Evolutionary conservation across 2,329 filamentous ascomycete genomes (phyloP).

Genomic region (Fonsecaea erecta): DNA sequence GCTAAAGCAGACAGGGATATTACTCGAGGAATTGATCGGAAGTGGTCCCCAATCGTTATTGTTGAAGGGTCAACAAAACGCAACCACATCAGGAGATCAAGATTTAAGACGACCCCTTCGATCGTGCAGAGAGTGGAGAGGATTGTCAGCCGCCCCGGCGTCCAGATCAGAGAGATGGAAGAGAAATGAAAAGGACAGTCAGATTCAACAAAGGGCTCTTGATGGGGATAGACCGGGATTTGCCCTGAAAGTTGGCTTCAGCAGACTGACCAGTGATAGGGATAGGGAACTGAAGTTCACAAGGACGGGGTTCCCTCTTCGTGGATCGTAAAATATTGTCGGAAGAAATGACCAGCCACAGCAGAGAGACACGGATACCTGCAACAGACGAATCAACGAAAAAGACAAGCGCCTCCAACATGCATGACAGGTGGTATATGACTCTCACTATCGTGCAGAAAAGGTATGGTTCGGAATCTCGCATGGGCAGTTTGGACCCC

Average conservation of each 20-base stretch:
- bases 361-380: constrained; percentile 6
- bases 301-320: constrained; percentile 9
- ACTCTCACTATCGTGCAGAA: constrained; percentile 18
- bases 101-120: not conserved
- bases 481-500: constrained; percentile 22
- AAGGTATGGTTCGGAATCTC: constrained; percentile 20
- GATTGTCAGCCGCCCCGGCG: not conserved
- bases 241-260: not conserved
- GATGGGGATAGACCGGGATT: constrained; percentile 13
- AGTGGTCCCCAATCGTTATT: not conserved
- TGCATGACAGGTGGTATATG: constrained; percentile 18
- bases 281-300: constrained; percentile 12
- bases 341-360: constrained; percentile 6
- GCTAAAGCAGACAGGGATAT: not conserved
- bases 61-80: constrained; percentile 6
- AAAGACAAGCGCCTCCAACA: constrained; percentile 21
- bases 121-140: not conserved
- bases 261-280: constrained; percentile 9
- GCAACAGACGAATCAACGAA: constrained; percentile 20
- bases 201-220: constrained; percentile 13
- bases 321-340: constrained; percentile 14
- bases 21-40: not conserved
- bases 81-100: constrained; percentile 6
- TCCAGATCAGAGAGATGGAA: constrained; percentile 1
- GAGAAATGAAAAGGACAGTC: constrained; percentile 15